phyloP scores from a whole-genome alignment of 2,329 filamentous ascomycete genomes.

The Bertia moriformis region DNA sequence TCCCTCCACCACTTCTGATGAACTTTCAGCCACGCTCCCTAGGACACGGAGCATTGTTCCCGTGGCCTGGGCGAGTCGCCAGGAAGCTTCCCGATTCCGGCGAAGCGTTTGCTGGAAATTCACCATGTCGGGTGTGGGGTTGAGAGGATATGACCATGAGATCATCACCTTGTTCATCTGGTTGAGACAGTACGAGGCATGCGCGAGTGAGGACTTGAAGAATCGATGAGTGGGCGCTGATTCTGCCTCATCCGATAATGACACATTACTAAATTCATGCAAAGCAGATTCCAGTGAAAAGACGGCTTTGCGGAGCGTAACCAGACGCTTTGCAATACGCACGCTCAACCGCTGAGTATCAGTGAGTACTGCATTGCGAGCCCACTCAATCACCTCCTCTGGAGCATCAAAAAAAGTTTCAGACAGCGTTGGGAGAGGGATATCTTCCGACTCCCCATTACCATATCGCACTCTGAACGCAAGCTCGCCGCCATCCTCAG shows the following conservation, averaged over 20 bases:
- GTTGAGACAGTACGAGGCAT: background rate
- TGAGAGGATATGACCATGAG: conserved; percentile 41
- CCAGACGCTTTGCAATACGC: conserved; percentile 35
- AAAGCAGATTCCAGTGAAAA: conserved; percentile 26
- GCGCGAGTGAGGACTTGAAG: background rate
- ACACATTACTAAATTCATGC: conserved; percentile 3
- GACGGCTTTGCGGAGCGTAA: conserved; percentile 36
- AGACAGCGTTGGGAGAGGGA: conserved; percentile 24
- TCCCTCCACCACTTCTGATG: too few species aligned
- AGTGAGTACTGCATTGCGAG: conserved; percentile 16
- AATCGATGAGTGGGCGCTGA: background rate
- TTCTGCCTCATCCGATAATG: background rate
- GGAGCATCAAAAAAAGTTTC: background rate
- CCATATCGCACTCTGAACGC: conserved; percentile 20
- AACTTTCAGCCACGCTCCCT: conserved; percentile 22
- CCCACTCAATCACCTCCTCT: conserved; percentile 13
- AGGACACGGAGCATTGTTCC: conserved; percentile 39
- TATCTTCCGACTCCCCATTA: conserved; percentile 40
- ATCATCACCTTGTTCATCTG: conserved; percentile 3
- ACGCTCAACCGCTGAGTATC: conserved; percentile 35
- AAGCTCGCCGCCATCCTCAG: conserved; percentile 41
- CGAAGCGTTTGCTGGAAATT: conserved; percentile 37
- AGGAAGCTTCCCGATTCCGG: conserved; percentile 34
- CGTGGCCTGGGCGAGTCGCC: conserved; percentile 46
- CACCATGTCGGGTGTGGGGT: conserved; percentile 35